phyloP scores from a whole-genome alignment of 306 rosid species.

The Sophora flavescens region DNA sequence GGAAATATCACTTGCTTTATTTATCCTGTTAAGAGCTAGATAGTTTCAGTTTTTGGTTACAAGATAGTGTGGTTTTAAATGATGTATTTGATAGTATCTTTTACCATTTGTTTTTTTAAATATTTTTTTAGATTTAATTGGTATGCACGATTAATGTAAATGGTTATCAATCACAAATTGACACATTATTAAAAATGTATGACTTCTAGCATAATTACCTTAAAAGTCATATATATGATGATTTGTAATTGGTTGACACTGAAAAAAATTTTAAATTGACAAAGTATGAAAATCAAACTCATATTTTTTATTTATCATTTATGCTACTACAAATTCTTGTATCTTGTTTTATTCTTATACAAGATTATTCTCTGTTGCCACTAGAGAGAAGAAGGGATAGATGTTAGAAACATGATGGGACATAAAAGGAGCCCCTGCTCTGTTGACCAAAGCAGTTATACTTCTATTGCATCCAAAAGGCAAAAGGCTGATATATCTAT shows the following conservation, averaged over 20 bases:
- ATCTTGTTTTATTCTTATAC: conserved; percentile 4
- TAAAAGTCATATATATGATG: too few relatives aligned
- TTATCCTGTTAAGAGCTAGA: conserved; percentile 6
- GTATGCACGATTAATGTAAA: too few relatives aligned
- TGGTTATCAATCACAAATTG: too few relatives aligned
- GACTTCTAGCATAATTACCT: too few relatives aligned
- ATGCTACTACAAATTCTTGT: conserved; percentile 28
- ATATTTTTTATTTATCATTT: conserved; percentile 3
- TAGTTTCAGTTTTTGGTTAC: neutral
- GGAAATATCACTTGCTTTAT: neutral
- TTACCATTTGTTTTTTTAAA: neutral
- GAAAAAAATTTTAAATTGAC: too few relatives aligned
- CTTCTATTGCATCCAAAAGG: conserved; percentile 83
- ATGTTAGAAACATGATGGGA: conserved; percentile 79
- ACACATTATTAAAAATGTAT: too few relatives aligned
- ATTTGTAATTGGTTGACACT: too few relatives aligned
- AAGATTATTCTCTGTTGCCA: conserved; percentile 37
- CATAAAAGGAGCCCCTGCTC: conserved; percentile 86
- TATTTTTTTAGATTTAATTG: neutral
- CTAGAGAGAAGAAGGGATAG: conserved; percentile 79
- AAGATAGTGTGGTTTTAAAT: too few relatives aligned
- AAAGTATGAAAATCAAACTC: too few relatives aligned
- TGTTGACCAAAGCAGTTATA: conserved; percentile 73
- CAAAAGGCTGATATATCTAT: conserved; percentile 84
- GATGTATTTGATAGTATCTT: neutral